Conservation (phyloP, 2,329 filamentous ascomycete species). For the Colletotrichum gloeosporioides region DNA sequence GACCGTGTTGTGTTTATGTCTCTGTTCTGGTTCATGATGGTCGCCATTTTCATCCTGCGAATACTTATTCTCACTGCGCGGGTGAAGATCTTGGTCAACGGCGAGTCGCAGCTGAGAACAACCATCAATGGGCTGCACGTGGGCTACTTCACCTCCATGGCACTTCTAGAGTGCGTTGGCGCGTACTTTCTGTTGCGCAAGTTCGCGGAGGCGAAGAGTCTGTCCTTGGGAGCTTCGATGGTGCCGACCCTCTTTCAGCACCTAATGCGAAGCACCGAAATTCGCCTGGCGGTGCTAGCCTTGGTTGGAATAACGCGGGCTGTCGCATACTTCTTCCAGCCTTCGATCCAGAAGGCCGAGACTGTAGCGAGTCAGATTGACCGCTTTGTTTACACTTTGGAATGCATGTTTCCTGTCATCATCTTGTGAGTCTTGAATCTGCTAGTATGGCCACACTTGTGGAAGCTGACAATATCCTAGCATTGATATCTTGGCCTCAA, state of each 20-base stretch:
- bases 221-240: conserved; percentile 32
- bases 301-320: conserved; percentile 41
- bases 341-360: conserved; percentile 37
- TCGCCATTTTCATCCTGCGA: conserved; percentile 51
- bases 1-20: conserved; percentile 48
- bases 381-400: conserved; percentile 44
- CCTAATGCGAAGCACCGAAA: conserved; percentile 43
- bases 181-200: conserved; percentile 43
- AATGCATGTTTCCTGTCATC: conserved; percentile 45
- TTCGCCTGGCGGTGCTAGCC: conserved; percentile 41
- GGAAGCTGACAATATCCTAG: background rate
- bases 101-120: background rate
- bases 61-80: background rate
- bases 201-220: conserved; percentile 34
- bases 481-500: conserved; percentile 36
- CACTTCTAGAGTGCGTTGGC: conserved; percentile 42
- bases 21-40: conserved; percentile 63
- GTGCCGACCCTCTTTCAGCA: conserved; percentile 38
- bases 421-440: background rate
- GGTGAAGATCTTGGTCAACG: conserved; percentile 27
- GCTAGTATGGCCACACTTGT: fast-evolving
- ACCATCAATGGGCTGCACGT: conserved; percentile 40
- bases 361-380: conserved; percentile 41
- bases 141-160: conserved; percentile 45
- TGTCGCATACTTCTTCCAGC: conserved; percentile 44